These are phyloP conservation scores for Cyclospora cayetanensis DNA, from an alignment of 169 alveolate genomes.

Conservation along the genomic window DNA sequence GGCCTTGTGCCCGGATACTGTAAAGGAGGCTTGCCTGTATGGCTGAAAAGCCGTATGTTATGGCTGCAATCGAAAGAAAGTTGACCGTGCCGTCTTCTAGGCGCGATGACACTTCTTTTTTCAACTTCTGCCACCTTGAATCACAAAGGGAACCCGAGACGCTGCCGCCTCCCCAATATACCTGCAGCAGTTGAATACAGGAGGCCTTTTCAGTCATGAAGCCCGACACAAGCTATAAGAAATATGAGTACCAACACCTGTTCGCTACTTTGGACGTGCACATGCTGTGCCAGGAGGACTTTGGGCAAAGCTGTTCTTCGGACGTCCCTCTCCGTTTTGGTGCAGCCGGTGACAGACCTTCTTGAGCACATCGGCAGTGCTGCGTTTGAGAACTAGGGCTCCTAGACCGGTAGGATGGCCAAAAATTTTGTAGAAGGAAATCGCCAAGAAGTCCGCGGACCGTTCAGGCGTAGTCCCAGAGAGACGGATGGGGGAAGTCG, in stretches of 20 bases:
- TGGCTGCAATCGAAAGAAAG: slow-evolving; percentile 76
- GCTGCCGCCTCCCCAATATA: slow-evolving; percentile 80
- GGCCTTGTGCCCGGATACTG: neutral
- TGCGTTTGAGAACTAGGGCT: slow-evolving; percentile 67
- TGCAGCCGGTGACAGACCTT: slow-evolving; percentile 41
- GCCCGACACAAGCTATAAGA: too few relatives aligned
- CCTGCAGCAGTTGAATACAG: neutral
- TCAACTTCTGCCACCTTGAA: slow-evolving; percentile 73
- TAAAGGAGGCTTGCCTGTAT: slow-evolving; percentile 41
- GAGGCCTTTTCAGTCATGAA: neutral
- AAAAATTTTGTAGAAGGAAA: slow-evolving; percentile 79
- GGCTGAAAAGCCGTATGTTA: slow-evolving; percentile 69
- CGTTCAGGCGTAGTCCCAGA: neutral
- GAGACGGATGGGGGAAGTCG: slow-evolving; percentile 72
- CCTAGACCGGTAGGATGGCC: slow-evolving; percentile 82
- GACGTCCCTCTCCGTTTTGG: neutral
- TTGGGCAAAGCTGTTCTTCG: neutral
- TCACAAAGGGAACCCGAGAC: slow-evolving; percentile 76
- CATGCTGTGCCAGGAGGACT: neutral
- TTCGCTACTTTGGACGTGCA: too few relatives aligned
- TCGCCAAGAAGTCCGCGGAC: slow-evolving; percentile 77
- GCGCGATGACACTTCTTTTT: slow-evolving; percentile 65
- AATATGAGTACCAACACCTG: neutral
- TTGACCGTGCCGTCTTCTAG: slow-evolving; percentile 79
- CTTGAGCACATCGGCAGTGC: slow-evolving; percentile 52